Percentiles rank a stretch among this genome's conserved stretches.
Conservation (phyloP, 2,329 filamentous ascomycete species). For the Pestalotiopsis sp. region DNA sequence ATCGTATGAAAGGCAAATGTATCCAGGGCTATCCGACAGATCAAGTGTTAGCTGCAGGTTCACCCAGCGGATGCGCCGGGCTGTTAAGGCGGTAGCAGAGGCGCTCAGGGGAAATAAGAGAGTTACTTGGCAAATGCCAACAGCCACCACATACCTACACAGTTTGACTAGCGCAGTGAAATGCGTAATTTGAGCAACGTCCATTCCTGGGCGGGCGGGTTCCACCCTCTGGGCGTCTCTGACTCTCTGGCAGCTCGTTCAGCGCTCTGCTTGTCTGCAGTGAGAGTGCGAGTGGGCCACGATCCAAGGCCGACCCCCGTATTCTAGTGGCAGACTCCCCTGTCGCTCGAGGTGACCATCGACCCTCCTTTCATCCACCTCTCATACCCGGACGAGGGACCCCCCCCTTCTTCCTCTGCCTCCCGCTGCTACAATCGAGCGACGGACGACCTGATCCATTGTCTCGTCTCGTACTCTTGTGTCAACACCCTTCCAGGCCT, state of each 20-base stretch:
- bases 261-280: not conserved
- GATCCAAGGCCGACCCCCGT: conserved; percentile 13
- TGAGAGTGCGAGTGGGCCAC: not conserved
- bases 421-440: not conserved
- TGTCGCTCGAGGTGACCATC: conserved; percentile 5
- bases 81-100: conserved; percentile 3
- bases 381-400: conserved; percentile 3
- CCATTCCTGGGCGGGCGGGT: conserved; percentile 6
- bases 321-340: conserved; percentile 7
- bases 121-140: not conserved
- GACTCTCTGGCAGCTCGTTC: not conserved
- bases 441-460: conserved; percentile 1
- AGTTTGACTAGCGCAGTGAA: not conserved
- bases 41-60: not conserved
- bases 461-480: conserved; percentile 9
- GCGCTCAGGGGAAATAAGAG: conserved; percentile 6
- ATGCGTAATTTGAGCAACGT: conserved; percentile 13
- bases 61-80: not conserved
- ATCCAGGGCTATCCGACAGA: not conserved
- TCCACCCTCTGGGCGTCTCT: conserved; percentile 1
- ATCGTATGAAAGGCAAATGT: not conserved
- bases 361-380: conserved; percentile 9
- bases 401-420: conserved; percentile 2
- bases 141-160: not conserved
- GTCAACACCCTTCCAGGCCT: conserved; percentile 8